These are phyloP conservation scores for Amaranthus palmeri DNA, from an alignment of 148 eudicot species.

Conservation along the genomic window DNA sequence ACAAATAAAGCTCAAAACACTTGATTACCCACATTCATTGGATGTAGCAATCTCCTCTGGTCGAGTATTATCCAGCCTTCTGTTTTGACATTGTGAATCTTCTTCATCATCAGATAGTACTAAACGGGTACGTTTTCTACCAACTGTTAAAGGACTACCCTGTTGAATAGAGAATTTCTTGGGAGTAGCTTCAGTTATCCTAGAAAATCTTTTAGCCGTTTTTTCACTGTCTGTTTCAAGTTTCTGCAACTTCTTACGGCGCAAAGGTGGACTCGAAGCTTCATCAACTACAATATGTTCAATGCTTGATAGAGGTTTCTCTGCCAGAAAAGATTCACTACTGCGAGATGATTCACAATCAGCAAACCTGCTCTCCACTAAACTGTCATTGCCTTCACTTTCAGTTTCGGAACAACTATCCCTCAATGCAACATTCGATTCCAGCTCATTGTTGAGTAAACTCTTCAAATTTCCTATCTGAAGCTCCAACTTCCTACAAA, in stretches of 20 bases:
- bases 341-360: constrained; percentile 37
- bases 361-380: constrained; percentile 34
- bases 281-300: constrained; percentile 43
- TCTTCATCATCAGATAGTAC: constrained; percentile 86
- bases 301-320: constrained; percentile 24
- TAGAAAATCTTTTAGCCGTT: constrained; percentile 19
- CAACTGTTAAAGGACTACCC: constrained; percentile 43
- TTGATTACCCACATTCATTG: constrained; percentile 53
- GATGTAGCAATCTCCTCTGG: constrained; percentile 60
- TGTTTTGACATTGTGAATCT: constrained; percentile 35
- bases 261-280: constrained; percentile 44
- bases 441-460: constrained; percentile 32
- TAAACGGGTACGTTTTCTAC: constrained; percentile 72
- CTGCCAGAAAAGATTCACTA: constrained; percentile 19
- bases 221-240: constrained; percentile 26
- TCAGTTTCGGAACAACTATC: constrained; percentile 85
- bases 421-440: constrained; percentile 20
- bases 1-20: not conserved
- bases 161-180: constrained; percentile 37
- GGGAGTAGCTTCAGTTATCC: constrained; percentile 31
- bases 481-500: constrained; percentile 57
- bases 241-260: constrained; percentile 26
- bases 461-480: constrained; percentile 55
- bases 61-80: constrained; percentile 24
- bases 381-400: constrained; percentile 51